Conservation (phyloP, 169 alveolate species). For the Theileria parva region DNA sequence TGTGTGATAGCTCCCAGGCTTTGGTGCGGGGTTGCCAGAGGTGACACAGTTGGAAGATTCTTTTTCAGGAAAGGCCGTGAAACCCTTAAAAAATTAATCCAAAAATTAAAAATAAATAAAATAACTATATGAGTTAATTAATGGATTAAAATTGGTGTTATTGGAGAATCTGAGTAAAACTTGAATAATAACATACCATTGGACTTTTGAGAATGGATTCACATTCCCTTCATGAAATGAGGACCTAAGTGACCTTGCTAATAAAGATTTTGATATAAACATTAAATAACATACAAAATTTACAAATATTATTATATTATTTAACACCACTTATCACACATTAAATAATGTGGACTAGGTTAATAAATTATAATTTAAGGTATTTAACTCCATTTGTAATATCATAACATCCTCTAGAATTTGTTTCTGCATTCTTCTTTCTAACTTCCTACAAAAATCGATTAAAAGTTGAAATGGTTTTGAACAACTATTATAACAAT, state of each 20-base stretch:
- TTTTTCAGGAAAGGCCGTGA: conserved; percentile 79
- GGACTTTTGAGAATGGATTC: conserved; percentile 85
- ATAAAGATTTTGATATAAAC: conserved; percentile 21
- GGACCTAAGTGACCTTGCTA: conserved; percentile 60
- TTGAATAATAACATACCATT: conserved; percentile 69
- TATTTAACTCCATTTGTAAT: conserved; percentile 55
- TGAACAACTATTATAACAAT: neutral
- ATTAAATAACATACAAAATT: neutral
- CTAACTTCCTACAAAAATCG: conserved; percentile 13
- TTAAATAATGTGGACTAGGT: neutral
- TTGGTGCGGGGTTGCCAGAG: conserved; percentile 79
- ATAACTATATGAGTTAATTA: neutral
- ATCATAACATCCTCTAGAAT: conserved; percentile 52
- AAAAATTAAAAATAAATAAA: neutral
- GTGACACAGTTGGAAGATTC: conserved; percentile 83
- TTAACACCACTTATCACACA: too few relatives aligned
- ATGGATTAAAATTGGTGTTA: neutral
- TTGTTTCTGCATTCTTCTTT: conserved; percentile 41
- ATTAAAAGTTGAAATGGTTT: neutral
- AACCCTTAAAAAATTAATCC: conserved; percentile 59
- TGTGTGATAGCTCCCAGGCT: conserved; percentile 77
- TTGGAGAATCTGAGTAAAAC: neutral
- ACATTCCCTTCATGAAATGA: conserved; percentile 79
- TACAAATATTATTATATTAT: conserved; percentile 5
- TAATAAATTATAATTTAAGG: conserved; percentile 28